Evolutionary conservation across 1,284 basidiomycete genomes (phyloP).

Genomic region (Sporisorium iseilematis-ciliati): DNA sequence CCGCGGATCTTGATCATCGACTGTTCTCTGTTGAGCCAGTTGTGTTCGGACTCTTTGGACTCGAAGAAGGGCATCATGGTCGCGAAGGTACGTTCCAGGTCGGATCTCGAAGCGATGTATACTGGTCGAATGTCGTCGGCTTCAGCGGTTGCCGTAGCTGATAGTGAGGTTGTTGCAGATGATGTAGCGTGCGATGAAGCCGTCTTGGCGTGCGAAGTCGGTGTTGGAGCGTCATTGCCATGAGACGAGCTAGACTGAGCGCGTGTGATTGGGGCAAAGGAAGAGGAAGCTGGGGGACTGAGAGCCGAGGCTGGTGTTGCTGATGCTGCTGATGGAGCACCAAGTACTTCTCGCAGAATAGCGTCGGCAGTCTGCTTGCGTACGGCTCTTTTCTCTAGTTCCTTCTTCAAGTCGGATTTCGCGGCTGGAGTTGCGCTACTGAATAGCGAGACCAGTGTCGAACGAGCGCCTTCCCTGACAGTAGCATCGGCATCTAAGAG

Average conservation of each 20-base stretch:
- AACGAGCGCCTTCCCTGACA: conserved; percentile 86
- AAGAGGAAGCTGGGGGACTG: conserved; percentile 16
- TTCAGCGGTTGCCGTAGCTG: conserved; percentile 29
- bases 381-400: conserved; percentile 74
- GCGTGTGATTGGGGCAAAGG: conserved; percentile 20
- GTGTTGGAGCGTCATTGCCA: conserved; percentile 4
- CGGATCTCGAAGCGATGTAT: conserved; percentile 84
- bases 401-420: conserved; percentile 90
- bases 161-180: conserved; percentile 5
- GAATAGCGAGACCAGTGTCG: conserved; percentile 85
- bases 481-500: conserved; percentile 90
- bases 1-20: conserved; percentile 85
- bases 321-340: conserved; percentile 17
- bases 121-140: conserved; percentile 60
- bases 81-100: conserved; percentile 86
- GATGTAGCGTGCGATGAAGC: conserved; percentile 3
- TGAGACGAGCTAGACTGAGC: conserved; percentile 4
- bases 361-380: conserved; percentile 80
- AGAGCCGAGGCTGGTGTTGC: conserved; percentile 5
- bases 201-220: conserved; percentile 11
- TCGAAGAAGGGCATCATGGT: conserved; percentile 84
- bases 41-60: conserved; percentile 96
- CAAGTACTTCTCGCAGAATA: conserved; percentile 71
- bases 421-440: conserved; percentile 84
- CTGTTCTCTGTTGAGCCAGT: conserved; percentile 88